Base-by-base conservation (phyloP, 2,329 filamentous ascomycete genomes). In the Trichoderma afroharzianum region DNA sequence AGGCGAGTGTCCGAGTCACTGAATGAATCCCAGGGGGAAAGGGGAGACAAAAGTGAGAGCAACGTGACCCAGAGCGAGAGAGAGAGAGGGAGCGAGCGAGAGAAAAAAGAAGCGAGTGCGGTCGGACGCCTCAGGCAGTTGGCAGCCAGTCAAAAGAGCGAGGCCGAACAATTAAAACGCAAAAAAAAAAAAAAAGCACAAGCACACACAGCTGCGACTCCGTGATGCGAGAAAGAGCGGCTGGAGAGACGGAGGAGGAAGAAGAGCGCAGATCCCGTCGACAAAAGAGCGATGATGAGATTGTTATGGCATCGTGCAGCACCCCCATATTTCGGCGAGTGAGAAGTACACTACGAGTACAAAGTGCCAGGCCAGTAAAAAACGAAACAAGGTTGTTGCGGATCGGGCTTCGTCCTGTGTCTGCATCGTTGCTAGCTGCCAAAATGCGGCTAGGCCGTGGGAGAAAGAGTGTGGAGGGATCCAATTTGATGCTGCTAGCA, bases 201-300 rank as follows among this genome's bases (percentile, higher is more conserved):
- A 39, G n/a, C 28, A 61, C n/a, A 14, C 33, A 18, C 28, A 66
- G 28, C 15, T 32, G 26, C 15, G 64, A 68, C 55, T 61, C 66
- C 26, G 55, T 21, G 26, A 53, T n/a, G 53, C 66, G 24, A 68
- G 66, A 68, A 68, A 68, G 66, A 68, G 57, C 66, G 66, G 55
- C 64, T 68, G 50, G 18, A 57, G 55, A 39, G 36, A 39, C 36
- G 36, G 24, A 26, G 21, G 11, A 30, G 36, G 15, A 24, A 53
- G 36, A 58, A 63, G 6, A 26, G 14, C 11, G 53, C 63, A 30
- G 50, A 67, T 67, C 63, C 63, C 50, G 30, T 43, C 21, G 28
- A 33, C 39, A 43, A 57, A 33, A 53, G 32, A 43, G 63, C 24
- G 43, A 43, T 55, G 68, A 63, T 70, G 43, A 32, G 43, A 68